Conservation (phyloP, 2,329 filamentous ascomycete genomes). For the Exophiala sp. region DNA sequence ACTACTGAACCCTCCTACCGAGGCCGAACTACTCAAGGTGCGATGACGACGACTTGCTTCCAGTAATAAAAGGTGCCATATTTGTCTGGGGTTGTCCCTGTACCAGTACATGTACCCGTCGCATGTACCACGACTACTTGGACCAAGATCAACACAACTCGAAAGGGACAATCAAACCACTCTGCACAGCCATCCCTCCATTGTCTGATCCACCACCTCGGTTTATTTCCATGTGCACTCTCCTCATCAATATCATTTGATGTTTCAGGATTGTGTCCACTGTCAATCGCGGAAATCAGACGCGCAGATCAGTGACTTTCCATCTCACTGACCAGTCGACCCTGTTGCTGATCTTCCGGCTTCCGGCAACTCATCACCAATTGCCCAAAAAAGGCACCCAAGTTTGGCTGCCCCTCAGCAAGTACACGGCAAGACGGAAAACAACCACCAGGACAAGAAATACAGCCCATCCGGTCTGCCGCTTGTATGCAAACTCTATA, state of each 20-base stretch:
- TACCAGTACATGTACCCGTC: not conserved
- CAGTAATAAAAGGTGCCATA: too few relatives aligned
- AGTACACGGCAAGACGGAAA: not conserved
- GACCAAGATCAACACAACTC: not conserved
- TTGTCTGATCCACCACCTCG: not conserved
- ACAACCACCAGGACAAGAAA: conserved; percentile 1
- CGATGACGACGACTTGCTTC: not conserved
- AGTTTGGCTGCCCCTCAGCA: too few relatives aligned
- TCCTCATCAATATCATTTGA: conserved; percentile 4
- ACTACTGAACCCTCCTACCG: not conserved
- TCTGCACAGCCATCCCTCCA: not conserved
- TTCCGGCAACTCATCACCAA: not conserved
- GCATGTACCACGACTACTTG: not conserved
- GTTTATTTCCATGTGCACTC: conserved; percentile 5
- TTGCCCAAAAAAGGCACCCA: not conserved
- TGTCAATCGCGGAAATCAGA: conserved; percentile 5
- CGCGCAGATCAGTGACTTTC: conserved; percentile 1
- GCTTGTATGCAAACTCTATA: not conserved
- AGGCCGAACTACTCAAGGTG: not conserved
- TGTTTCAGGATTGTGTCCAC: conserved; percentile 7
- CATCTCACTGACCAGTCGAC: not conserved
- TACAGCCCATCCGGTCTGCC: not conserved
- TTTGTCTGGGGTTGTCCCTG: not conserved
- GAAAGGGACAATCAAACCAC: not conserved
- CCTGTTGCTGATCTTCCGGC: conserved; percentile 5